Conservation (phyloP, 768 basidiomycete species). For the Pisolithus albus region DNA sequence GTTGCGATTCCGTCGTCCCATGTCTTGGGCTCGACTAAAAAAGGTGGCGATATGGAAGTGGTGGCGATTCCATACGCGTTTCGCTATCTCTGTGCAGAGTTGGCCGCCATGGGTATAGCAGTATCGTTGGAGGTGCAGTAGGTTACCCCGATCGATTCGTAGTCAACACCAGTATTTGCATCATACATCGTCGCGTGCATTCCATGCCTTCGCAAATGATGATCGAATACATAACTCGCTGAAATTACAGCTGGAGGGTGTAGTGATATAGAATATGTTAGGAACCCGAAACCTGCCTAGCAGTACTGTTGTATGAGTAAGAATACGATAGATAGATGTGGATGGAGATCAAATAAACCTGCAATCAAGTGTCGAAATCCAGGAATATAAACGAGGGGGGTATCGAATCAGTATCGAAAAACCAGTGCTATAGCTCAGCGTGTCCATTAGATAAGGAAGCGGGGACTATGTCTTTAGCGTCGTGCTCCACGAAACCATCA, state of each 20-base stretch:
- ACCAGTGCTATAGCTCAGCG: neutral
- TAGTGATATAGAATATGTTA: slow-evolving; percentile 7
- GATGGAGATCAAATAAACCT: slow-evolving; percentile 1
- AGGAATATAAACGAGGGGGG: neutral
- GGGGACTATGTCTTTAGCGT: neutral
- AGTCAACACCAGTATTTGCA: too few species aligned
- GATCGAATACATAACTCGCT: slow-evolving; percentile 12
- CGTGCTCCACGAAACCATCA: neutral
- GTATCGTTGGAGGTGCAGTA: slow-evolving; percentile 73
- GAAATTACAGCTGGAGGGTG: slow-evolving; percentile 8
- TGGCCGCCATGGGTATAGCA: slow-evolving; percentile 98
- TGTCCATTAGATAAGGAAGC: neutral
- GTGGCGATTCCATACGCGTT: slow-evolving; percentile 96
- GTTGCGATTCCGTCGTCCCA: slow-evolving; percentile 65
- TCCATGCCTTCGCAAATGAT: neutral
- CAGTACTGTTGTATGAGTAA: slow-evolving; percentile 6
- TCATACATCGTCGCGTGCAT: neutral
- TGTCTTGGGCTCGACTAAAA: slow-evolving; percentile 48
- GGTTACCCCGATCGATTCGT: neutral
- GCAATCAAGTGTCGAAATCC: neutral
- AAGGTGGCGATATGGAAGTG: slow-evolving; percentile 85
- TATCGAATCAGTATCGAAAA: slow-evolving; percentile 9
- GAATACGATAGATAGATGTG: neutral
- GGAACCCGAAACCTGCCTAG: neutral
- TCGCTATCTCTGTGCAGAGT: slow-evolving; percentile 87